phyloP scores from a whole-genome alignment of 345 rosid species.

The Hevea brasiliensis region DNA sequence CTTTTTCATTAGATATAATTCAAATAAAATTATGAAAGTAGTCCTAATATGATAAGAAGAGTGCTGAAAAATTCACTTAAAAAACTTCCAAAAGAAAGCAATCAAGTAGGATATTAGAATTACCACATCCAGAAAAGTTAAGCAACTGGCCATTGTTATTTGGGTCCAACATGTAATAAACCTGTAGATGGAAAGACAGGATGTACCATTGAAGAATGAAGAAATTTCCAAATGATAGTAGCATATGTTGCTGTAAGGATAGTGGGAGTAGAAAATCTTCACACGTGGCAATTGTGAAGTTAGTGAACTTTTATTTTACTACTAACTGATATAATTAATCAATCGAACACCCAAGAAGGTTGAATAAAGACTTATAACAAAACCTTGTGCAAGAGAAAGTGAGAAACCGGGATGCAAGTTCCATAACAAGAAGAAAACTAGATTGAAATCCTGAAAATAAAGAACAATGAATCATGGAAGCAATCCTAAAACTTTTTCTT shows the following conservation, averaged over 20 bases:
- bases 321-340: background rate
- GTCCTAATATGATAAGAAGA: background rate
- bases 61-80: background rate
- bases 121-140: slow-evolving; percentile 94
- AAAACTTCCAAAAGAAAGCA: background rate
- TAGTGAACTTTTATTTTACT: background rate
- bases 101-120: slow-evolving; percentile 17
- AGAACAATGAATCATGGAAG: background rate
- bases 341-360: background rate
- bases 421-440: background rate
- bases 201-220: slow-evolving; percentile 3
- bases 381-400: background rate
- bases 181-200: slow-evolving; percentile 45
- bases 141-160: slow-evolving; percentile 56
- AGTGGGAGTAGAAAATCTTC: background rate
- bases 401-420: background rate
- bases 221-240: background rate
- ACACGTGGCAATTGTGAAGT: background rate
- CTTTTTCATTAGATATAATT: background rate
- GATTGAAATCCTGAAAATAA: background rate
- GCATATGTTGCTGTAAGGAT: background rate
- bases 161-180: slow-evolving; percentile 79
- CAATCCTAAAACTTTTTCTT: background rate
- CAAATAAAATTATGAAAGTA: background rate
- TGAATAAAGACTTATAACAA: background rate